phyloP scores from a whole-genome alignment of 2,329 filamentous ascomycete species.

The Pseudogymnoascus sp. region DNA sequence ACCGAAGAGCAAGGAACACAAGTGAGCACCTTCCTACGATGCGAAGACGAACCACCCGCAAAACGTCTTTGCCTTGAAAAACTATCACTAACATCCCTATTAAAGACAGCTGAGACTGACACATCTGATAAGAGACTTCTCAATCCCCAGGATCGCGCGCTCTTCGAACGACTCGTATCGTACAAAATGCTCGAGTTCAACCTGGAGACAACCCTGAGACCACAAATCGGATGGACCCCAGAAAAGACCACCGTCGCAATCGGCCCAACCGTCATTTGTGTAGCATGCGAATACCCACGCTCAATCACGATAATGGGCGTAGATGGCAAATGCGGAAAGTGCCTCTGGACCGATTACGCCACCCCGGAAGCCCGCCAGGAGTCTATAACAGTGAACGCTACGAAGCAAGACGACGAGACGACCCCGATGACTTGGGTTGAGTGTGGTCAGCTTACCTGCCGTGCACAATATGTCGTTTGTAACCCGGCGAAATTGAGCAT shows the following conservation, averaged over 20 bases:
- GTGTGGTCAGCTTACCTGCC: background rate
- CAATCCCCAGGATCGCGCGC: background rate
- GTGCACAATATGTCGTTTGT: background rate
- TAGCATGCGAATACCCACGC: background rate
- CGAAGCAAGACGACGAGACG: background rate
- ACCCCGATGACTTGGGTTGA: background rate
- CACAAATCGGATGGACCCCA: background rate
- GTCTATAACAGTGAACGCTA: background rate
- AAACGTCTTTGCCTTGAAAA: background rate
- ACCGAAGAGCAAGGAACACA: background rate
- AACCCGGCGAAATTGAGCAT: background rate
- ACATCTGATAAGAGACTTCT: background rate
- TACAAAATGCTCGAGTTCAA: background rate
- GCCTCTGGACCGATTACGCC: background rate
- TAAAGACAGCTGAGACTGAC: background rate
- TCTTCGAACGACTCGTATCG: background rate
- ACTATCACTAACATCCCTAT: background rate
- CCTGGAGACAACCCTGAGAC: background rate
- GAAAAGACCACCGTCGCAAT: background rate
- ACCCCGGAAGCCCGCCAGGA: background rate
- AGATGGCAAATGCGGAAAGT: background rate
- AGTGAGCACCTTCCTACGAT: background rate
- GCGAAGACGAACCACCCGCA: background rate
- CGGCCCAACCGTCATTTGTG: background rate
- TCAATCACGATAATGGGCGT: background rate